Conservation (phyloP, 768 basidiomycete genomes). For the Boletus sp. region DNA sequence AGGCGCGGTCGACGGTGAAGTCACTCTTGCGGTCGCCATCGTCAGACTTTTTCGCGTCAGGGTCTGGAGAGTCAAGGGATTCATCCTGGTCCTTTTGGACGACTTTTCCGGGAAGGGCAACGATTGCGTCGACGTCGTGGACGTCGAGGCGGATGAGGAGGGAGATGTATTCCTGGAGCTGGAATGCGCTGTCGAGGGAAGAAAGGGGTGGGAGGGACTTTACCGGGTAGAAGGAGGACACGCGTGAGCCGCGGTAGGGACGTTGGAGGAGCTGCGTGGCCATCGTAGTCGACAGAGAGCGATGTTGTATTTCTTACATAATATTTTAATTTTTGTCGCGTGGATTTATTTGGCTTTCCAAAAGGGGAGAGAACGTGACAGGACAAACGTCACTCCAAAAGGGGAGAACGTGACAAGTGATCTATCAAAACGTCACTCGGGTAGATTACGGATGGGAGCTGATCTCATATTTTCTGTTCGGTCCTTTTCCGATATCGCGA, state of each 20-base stretch:
- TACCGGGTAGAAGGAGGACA: slow-evolving; percentile 77
- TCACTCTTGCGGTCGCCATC: slow-evolving; percentile 40
- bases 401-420: no score
- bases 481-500: no score
- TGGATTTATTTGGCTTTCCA: no score
- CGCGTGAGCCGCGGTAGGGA: slow-evolving; percentile 73
- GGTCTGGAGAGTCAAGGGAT: slow-evolving; percentile 26
- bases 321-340: no score
- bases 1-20: slow-evolving; percentile 70
- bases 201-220: slow-evolving; percentile 68
- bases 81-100: slow-evolving; percentile 27
- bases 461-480: no score
- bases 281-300: no score
- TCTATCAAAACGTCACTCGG: no score
- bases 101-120: slow-evolving; percentile 66
- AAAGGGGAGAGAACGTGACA: not conserved
- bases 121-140: slow-evolving; percentile 82
- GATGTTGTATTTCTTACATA: no score
- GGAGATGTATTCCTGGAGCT: slow-evolving; percentile 92
- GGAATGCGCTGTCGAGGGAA: slow-evolving; percentile 87
- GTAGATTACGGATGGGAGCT: no score
- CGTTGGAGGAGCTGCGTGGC: slow-evolving; percentile 43
- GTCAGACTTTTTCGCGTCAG: slow-evolving; percentile 31
- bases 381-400: not conserved
- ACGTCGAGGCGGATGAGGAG: slow-evolving; percentile 82